Percentiles rank a stretch among this genome's conserved stretches.
phyloP scores from a whole-genome alignment of 1,284 basidiomycete species.

The Pseudozyma thailandica region DNA sequence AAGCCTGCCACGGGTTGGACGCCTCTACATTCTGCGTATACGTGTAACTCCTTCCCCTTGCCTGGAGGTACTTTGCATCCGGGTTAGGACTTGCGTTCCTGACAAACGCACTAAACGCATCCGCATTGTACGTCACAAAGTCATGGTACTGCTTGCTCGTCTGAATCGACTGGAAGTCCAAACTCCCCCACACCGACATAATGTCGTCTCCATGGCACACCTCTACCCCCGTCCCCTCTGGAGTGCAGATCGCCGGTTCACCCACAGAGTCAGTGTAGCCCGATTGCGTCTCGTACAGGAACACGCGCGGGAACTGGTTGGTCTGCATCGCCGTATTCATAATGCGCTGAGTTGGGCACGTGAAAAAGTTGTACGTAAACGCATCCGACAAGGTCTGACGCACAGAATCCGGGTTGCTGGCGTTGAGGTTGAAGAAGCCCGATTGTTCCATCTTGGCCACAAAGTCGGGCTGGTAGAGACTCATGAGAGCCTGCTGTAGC shows the following conservation, averaged over 20 bases:
- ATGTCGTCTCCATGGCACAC: conserved; percentile 38
- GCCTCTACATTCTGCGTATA: conserved; percentile 31
- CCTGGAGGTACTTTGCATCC: conserved; percentile 8
- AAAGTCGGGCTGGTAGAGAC: conserved; percentile 13
- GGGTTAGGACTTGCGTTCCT: conserved; percentile 24
- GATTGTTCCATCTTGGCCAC: conserved; percentile 12
- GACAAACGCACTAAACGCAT: conserved; percentile 39
- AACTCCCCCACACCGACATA: conserved; percentile 22
- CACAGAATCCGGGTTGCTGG: conserved; percentile 22
- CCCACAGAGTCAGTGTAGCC: conserved; percentile 23
- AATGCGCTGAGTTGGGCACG: conserved; percentile 39
- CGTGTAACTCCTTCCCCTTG: conserved; percentile 34
- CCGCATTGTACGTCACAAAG: conserved; percentile 28
- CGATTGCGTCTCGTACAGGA: conserved; percentile 35
- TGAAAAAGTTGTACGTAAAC: conserved; percentile 47
- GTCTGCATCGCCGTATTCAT: conserved; percentile 16
- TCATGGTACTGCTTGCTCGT: conserved; percentile 23
- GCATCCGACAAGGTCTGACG: conserved; percentile 21
- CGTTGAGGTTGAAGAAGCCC: conserved; percentile 32
- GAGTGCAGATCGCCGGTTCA: conserved; percentile 17
- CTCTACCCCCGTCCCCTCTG: conserved; percentile 16
- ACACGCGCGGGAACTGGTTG: conserved; percentile 25
- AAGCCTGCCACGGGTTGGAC: conserved; percentile 23
- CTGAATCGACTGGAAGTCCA: conserved; percentile 21
- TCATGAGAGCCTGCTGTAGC: conserved; percentile 16